phyloP scores from a whole-genome alignment of 2,329 filamentous ascomycete genomes.

The Cercospora berteroae region DNA sequence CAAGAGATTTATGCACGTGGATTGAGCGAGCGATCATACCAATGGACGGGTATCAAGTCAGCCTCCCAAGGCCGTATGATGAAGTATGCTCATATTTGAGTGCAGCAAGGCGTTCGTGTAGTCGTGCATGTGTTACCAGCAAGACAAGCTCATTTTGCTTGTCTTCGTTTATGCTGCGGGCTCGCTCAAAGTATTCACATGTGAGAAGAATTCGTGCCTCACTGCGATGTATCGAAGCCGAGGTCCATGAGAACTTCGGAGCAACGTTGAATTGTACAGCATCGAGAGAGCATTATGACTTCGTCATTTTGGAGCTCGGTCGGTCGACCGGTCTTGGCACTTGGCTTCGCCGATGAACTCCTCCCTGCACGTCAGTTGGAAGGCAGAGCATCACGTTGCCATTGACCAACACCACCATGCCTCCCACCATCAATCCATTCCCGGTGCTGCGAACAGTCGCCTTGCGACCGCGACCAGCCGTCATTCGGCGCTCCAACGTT shows the following conservation, averaged over 20 bases:
- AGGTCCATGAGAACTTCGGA: not conserved
- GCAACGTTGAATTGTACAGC: not conserved
- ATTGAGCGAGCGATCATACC: not conserved
- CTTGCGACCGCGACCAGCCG: slow-evolving; percentile 25
- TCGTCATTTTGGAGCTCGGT: not conserved
- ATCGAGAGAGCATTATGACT: not conserved
- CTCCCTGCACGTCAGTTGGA: slow-evolving; percentile 3
- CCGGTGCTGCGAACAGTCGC: slow-evolving; percentile 24
- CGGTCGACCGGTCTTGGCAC: slow-evolving; percentile 1
- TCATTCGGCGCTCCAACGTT: slow-evolving; percentile 22
- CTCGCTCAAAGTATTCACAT: too few relatives aligned
- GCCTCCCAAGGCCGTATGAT: not conserved
- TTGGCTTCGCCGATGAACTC: not conserved
- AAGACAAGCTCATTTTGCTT: too few relatives aligned
- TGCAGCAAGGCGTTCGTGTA: not conserved
- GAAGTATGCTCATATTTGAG: not conserved
- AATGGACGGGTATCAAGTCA: too few relatives aligned
- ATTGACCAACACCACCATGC: slow-evolving; percentile 19
- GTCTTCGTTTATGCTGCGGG: too few relatives aligned
- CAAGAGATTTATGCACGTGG: slow-evolving; percentile 1
- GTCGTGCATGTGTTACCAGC: not conserved
- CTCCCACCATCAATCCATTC: slow-evolving; percentile 23
- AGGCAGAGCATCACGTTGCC: not conserved
- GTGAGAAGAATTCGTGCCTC: too few relatives aligned
- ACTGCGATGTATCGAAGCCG: not conserved